Evolutionary conservation across 495 filamentous ascomycete species (phyloP).

Genomic region (Penicillium antarcticum): DNA sequence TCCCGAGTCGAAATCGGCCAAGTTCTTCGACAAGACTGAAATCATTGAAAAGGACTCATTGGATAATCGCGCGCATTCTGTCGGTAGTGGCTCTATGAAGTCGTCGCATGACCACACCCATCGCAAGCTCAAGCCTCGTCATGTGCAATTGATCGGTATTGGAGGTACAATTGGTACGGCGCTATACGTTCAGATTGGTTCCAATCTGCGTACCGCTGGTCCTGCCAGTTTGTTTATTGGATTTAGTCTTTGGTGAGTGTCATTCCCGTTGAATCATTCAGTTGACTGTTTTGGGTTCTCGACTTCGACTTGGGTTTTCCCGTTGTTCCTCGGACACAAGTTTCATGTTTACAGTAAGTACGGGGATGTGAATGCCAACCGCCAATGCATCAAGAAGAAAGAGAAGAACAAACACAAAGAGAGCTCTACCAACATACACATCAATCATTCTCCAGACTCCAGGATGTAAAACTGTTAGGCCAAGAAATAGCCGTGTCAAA

Average conservation of each 20-base stretch:
- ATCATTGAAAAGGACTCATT: conserved; percentile 17
- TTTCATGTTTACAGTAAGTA: no score
- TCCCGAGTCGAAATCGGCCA: conserved; percentile 8
- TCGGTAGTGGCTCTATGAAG: conserved; percentile 27
- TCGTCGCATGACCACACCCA: conserved; percentile 45
- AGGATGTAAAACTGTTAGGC: conserved; percentile 7
- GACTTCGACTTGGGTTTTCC: conserved; percentile 5
- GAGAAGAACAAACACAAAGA: not conserved
- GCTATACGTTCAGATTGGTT: conserved; percentile 72
- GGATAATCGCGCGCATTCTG: conserved; percentile 17
- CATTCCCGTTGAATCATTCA: not conserved
- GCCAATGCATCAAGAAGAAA: not conserved
- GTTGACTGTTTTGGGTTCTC: not conserved
- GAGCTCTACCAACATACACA: not conserved
- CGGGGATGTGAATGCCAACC: not conserved
- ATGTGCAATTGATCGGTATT: conserved; percentile 72
- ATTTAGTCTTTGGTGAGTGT: conserved; percentile 47
- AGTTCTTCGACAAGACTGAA: conserved; percentile 11
- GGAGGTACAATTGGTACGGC: conserved; percentile 82
- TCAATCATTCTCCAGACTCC: not conserved
- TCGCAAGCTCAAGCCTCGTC: conserved; percentile 60
- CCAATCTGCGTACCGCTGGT: conserved; percentile 63
- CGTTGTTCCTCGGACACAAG: not conserved
- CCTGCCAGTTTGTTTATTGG: conserved; percentile 75
- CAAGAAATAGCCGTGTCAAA: not conserved